A percentile compares a stretch with the other conserved stretches of the same genome.
These are phyloP conservation scores for Parmelia sp. DNA, from an alignment of 495 filamentous ascomycete genomes.

Conservation along the genomic window DNA sequence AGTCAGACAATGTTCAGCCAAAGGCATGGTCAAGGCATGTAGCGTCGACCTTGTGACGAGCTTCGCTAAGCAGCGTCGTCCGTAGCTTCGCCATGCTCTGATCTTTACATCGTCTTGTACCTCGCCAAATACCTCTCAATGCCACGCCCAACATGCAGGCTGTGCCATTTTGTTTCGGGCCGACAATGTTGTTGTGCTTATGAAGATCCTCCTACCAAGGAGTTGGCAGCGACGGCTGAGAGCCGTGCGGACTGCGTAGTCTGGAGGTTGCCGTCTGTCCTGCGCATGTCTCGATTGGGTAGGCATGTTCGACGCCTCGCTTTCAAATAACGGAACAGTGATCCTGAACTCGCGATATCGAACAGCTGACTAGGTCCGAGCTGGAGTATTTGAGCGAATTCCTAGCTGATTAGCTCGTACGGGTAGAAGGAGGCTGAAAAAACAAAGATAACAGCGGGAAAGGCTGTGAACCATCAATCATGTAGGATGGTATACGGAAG, in stretches of 20 bases:
- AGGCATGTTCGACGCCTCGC: background rate
- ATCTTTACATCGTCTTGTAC: background rate
- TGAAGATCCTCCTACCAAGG: background rate
- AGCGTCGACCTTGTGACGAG: background rate
- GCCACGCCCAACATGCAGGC: background rate
- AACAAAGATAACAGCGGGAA: background rate
- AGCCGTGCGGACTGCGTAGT: background rate
- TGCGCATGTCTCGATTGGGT: background rate
- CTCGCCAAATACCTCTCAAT: background rate
- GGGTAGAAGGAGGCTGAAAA: background rate
- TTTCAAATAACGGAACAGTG: background rate
- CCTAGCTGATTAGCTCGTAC: background rate
- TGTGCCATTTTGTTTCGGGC: no score
- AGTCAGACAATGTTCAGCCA: background rate
- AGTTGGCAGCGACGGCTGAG: background rate
- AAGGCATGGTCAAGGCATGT: background rate
- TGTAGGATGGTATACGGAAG: background rate
- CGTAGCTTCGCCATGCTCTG: background rate
- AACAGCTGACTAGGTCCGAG: background rate
- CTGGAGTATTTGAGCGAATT: background rate
- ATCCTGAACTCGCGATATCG: background rate
- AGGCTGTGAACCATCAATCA: background rate
- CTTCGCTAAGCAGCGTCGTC: background rate
- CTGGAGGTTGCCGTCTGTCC: background rate
- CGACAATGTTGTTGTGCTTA: background rate